Conservation (phyloP, 2,329 filamentous ascomycete species). For the Sarocladium oryzae region DNA sequence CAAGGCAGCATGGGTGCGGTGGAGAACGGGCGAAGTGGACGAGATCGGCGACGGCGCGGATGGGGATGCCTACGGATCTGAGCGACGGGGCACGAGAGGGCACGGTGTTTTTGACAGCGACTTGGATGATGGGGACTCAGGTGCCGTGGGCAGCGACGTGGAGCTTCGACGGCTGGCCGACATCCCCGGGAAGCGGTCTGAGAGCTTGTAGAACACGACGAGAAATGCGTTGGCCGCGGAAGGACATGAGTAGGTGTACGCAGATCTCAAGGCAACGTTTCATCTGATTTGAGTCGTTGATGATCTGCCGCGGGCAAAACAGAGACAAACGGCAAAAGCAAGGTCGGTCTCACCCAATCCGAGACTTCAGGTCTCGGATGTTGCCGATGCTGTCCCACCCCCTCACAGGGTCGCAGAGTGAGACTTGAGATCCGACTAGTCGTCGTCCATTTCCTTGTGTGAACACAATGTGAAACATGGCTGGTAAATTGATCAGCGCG, state of each 20-base stretch:
- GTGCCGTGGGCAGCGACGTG: constrained; percentile 24
- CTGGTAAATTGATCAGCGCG: too few species aligned
- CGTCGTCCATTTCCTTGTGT: too few species aligned
- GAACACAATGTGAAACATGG: too few species aligned
- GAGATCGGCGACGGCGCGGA: not conserved
- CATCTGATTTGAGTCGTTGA: too few species aligned
- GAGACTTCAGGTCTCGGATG: not conserved
- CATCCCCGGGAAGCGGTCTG: constrained; percentile 18
- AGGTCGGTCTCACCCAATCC: too few species aligned
- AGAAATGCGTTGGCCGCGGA: not conserved
- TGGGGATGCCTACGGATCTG: not conserved
- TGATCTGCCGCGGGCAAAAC: too few species aligned
- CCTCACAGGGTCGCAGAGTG: not conserved
- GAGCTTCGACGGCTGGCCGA: constrained; percentile 24
- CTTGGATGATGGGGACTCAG: constrained; percentile 24
- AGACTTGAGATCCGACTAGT: not conserved
- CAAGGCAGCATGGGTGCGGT: constrained; percentile 5
- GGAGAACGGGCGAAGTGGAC: not conserved
- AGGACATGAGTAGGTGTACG: not conserved
- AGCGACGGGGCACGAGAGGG: not conserved
- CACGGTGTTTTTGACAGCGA: constrained; percentile 12
- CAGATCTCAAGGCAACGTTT: too few species aligned
- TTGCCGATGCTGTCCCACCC: not conserved
- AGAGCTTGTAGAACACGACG: constrained; percentile 15
- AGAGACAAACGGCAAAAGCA: too few species aligned